Percentiles rank a stretch among this genome's conserved stretches.
Conservation (phyloP, 1,284 basidiomycete genomes). For the Trametes polyzona region DNA sequence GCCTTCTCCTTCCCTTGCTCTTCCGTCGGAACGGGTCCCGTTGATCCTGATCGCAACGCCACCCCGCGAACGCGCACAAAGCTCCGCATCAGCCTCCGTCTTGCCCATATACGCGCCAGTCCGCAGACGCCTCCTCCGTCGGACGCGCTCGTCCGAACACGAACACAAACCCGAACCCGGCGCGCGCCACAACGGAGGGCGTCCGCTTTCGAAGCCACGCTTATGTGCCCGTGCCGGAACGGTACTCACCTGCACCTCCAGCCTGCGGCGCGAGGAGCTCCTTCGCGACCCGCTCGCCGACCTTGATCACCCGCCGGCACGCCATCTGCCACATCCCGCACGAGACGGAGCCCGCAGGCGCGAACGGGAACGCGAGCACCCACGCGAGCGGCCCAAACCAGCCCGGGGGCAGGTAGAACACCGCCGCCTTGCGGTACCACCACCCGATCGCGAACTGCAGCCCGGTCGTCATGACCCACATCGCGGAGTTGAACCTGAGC, state of each 20-base stretch:
- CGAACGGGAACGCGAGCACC: slow-evolving; percentile 84
- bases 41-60: slow-evolving; percentile 22
- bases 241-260: slow-evolving; percentile 17
- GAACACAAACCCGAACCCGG: neutral
- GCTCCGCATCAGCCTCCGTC: slow-evolving; percentile 14
- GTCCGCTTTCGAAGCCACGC: neutral
- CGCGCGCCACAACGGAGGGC: slow-evolving; percentile 3
- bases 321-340: slow-evolving; percentile 92
- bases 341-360: slow-evolving; percentile 85
- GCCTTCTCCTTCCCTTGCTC: slow-evolving; percentile 21
- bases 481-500: slow-evolving; percentile 68
- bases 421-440: slow-evolving; percentile 87
- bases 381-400: slow-evolving; percentile 88
- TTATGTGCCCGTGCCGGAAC: neutral
- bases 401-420: slow-evolving; percentile 87
- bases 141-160: slow-evolving; percentile 10
- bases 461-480: slow-evolving; percentile 88
- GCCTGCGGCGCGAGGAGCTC: slow-evolving; percentile 39
- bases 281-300: slow-evolving; percentile 70
- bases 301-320: slow-evolving; percentile 76
- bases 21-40: slow-evolving; percentile 25
- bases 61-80: slow-evolving; percentile 1
- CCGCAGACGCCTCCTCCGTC: slow-evolving; percentile 7
- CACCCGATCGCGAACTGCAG: slow-evolving; percentile 82
- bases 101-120: neutral